Evolutionary conservation across 2,329 filamentous ascomycete species (phyloP).

Genomic region (Coniochaeta sp.): DNA sequence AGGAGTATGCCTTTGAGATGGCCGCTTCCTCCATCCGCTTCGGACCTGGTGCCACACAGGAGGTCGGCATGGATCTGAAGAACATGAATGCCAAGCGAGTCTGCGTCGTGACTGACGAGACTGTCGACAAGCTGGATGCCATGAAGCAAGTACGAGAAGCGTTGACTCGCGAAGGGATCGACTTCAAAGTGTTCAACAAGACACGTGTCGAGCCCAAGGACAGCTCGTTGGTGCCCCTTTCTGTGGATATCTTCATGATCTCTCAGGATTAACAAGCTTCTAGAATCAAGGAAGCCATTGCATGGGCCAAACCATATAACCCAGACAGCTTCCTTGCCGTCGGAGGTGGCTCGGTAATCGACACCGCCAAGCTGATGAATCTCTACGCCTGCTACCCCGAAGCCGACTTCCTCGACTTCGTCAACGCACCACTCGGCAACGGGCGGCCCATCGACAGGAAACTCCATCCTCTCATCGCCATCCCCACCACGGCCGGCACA

Average conservation of each 20-base stretch:
- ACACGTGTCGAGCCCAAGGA: conserved; percentile 91
- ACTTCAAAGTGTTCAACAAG: conserved; percentile 73
- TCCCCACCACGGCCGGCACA: conserved; percentile 80
- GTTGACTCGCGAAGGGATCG: conserved; percentile 68
- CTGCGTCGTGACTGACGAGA: conserved; percentile 84
- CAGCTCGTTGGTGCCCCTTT: conserved; percentile 58
- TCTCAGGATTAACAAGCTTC: neutral
- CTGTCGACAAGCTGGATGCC: conserved; percentile 72
- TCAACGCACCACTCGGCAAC: conserved; percentile 88
- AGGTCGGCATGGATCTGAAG: conserved; percentile 95
- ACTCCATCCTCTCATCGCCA: conserved; percentile 69
- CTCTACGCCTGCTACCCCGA: conserved; percentile 86
- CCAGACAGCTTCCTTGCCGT: conserved; percentile 92
- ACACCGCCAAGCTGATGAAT: conserved; percentile 98
- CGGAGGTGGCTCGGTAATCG: conserved; percentile 88
- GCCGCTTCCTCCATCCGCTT: conserved; percentile 92
- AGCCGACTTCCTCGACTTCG: conserved; percentile 93
- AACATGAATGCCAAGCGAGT: conserved; percentile 85
- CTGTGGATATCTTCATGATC: neutral
- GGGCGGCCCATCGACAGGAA: conserved; percentile 66
- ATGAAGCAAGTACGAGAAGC: conserved; percentile 86
- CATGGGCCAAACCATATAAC: conserved; percentile 68
- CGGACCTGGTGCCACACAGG: conserved; percentile 84
- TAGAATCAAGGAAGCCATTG: conserved; percentile 84
- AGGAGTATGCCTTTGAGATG: conserved; percentile 99